Evolutionary conservation across 257 asterid species (phyloP), one percentile per base, ranked within the genome.

Genomic region (Solanum appendiculatum): DNA sequence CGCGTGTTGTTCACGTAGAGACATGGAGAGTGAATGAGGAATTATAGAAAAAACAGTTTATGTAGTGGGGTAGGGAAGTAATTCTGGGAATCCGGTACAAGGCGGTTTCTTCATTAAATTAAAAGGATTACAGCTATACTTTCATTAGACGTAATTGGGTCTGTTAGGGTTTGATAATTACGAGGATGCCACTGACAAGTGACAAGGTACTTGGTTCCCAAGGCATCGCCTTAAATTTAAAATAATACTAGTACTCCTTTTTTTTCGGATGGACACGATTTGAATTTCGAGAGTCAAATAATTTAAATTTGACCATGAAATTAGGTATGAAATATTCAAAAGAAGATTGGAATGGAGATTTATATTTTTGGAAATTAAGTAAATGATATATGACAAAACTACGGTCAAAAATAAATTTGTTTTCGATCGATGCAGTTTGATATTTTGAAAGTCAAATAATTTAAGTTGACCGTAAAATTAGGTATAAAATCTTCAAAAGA

Each of bases 151-250:
- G 37, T 6, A 75, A 86, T 54, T 86, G 42, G 84, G 88, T 63
- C 87, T 9, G 31, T n/a, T 20, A 15, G 56, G 63, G 46, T 1
- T n/a, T 1, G 0, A 3, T 34, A 87, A 75, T 87, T 85, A 82
- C 96, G 68, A 6, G 58, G 46, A 2, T 86, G 88, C 92, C 96
- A 92, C 94, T 88, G 89, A 31, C 42, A 80, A 29, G 36, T 89
- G 90, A 40, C 83, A 75, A 40, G 25, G 46, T 85, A 64, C 88
- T 88, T 89, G 89, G 39, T 75, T 51, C 29, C 87, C 89, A 89
- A 75, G 90, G 84, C 9, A 15, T 56, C 27, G 21, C 34, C 18
- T 8, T 33, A 18, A 72, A 34, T 29, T 58, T 23, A 23, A 58
- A 58, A 12, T 23, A 58, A 58, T 58, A 58, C 6, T 7, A 8